Base-by-base conservation (phyloP, 495 filamentous ascomycete genomes). In the Trypethelium eluteriae region DNA sequence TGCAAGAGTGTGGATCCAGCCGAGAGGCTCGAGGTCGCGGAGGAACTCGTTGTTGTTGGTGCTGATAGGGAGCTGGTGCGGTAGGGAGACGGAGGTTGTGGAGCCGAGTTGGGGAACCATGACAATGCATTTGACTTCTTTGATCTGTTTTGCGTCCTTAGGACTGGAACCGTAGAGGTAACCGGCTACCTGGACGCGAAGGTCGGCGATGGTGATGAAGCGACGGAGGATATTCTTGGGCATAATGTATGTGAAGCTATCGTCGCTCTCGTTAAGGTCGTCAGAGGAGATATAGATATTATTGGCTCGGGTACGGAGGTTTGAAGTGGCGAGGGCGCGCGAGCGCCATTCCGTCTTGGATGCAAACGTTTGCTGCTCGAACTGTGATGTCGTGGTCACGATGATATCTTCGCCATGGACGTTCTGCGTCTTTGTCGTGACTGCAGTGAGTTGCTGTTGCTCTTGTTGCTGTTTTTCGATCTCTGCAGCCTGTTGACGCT, bases 331-430 rank as follows among this genome's bases (percentile, higher is more conserved):
- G 70, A 99, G 96, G 35, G 95, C 95, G 65, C 95, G 81, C 36
- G 94, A 98, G 32, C 95, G 89, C 95, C 95, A 99, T 76, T 99
- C 95, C 0, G 95, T 98, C 84, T 98, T 98, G 32, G 93, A 97
- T 14, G 93, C 92, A 71, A 99, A 99, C 1, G 92, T 91, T 77
- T 96, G 88, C 78, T 98, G 93, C 76, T 98, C 95, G 69, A 93
- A 98, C 74, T 96, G 88, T 3, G 94, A 96, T 0, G 93, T 98
- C 2, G 95, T 99, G 0, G 94, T 97, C 56, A 99, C 95, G 73
- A 98, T 91, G 68, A 99, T 96, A 68, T 98, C 95, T 78, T 99
- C 95, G 32, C 95, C 95, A 65, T 92, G 93, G 25, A 96, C 89
- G 72, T 99, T 99, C 75, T 96, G 93, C 0, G 95, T 99, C 81